Base-by-base conservation (phyloP, 257 asterid genomes). In the Cordia subcordata region DNA sequence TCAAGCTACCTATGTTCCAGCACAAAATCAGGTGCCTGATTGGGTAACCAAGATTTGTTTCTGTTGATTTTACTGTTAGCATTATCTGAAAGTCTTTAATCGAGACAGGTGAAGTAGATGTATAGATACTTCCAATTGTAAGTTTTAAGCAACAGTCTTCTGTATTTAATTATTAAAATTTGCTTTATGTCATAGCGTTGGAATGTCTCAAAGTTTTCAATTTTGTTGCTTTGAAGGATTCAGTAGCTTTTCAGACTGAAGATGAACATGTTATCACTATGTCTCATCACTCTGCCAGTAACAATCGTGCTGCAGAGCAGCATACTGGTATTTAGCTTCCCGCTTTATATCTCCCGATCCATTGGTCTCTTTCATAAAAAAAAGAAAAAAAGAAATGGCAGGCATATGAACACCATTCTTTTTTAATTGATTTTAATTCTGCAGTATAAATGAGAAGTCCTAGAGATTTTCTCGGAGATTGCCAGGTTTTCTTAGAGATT, bases 1-100 rank as follows among this genome's bases (percentile, higher is more conserved):
- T 65, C 68, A 77, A 62, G 68, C 72, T 74, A 57, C 72, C 58
- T 64, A 45, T 52, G 57, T 56, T 62, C 61, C 70, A 64, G 72
- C 69, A 63, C 64, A 61, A 62, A 76, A 47, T 19, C 76, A 75
- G 91, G 94, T 85, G 78, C 21, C 35, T 27, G 35, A 27, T 27
- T 51, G 66, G 45, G 50, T 51, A n/a, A 61, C 11, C 9, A 32
- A n/a, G n/a, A n/a, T 60, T 58, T 67, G 33, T 33, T n/a, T 3
- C 63, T 21, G 72, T 62, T 44, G 55, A 67, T 52, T 20, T 35
- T 67, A 47, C 6, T 1, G 35, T 66, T 20, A 18, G 32, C 33
- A 53, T 50, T 22, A 57, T 47, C 61, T 46, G 49, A 18, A 35
- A 49, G 49, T 22, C 16, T 57, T 32, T 45, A 11, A 0, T 13